Evolutionary conservation across 1,284 basidiomycete genomes (phyloP).

Genomic region (Singerocomus rubriflavus): DNA sequence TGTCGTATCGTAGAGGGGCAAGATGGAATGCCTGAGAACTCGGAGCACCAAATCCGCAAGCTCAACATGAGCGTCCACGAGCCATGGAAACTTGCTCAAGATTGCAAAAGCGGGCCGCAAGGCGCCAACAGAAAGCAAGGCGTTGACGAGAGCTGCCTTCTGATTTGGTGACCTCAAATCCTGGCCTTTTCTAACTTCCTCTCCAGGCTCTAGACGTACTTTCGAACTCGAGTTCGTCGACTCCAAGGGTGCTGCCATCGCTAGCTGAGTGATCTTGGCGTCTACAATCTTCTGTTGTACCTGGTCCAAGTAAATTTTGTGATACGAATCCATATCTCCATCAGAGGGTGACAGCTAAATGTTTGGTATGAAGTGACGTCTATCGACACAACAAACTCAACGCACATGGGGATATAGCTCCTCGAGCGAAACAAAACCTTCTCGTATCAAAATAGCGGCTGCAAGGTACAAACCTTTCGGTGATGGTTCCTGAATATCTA

Average conservation of each 20-base stretch:
- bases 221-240: constrained; percentile 45
- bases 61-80: constrained; percentile 78
- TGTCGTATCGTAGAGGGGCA: constrained; percentile 61
- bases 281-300: constrained; percentile 64
- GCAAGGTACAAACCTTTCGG: constrained; percentile 79
- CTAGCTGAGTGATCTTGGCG: constrained; percentile 77
- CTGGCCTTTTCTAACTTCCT: constrained; percentile 44
- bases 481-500: constrained; percentile 55
- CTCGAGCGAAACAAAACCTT: constrained; percentile 81
- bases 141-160: constrained; percentile 75
- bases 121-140: constrained; percentile 86
- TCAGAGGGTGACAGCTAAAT: constrained; percentile 72
- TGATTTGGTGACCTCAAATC: constrained; percentile 69
- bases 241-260: constrained; percentile 87
- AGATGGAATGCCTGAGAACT: constrained; percentile 64
- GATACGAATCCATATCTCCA: constrained; percentile 66
- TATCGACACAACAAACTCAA: constrained; percentile 9
- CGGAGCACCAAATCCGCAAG: constrained; percentile 85
- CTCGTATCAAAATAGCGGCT: constrained; percentile 85
- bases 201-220: constrained; percentile 32
- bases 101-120: constrained; percentile 76
- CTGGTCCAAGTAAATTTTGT: constrained; percentile 65
- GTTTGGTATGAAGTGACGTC: constrained; percentile 6
- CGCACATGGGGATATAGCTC: constrained; percentile 85
- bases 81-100: constrained; percentile 82